Conservation (phyloP, 371 early-diverging fungal species). For the Mucor mucedo region DNA sequence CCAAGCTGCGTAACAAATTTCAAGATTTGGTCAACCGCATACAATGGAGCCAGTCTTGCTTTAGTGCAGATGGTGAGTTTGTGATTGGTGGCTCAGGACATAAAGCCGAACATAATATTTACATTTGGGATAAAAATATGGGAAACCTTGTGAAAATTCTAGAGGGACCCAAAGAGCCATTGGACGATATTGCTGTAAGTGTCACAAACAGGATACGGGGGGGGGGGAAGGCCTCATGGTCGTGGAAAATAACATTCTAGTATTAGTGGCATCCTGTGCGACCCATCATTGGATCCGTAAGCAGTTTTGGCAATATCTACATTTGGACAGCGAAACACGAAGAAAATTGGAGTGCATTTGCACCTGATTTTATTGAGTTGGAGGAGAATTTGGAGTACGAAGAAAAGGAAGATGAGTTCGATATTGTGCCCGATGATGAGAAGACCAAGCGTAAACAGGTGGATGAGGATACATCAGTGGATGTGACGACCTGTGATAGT, state of each 20-base stretch:
- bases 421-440: slow-evolving; percentile 68
- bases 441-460: slow-evolving; percentile 51
- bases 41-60: slow-evolving; percentile 85
- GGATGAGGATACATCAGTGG: slow-evolving; percentile 62
- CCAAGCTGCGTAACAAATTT: slow-evolving; percentile 72
- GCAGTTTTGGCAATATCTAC: slow-evolving; percentile 81
- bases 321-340: slow-evolving; percentile 87
- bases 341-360: slow-evolving; percentile 93
- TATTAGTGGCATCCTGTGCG: slow-evolving; percentile 86
- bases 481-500: slow-evolving; percentile 68
- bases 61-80: slow-evolving; percentile 86
- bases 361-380: slow-evolving; percentile 88
- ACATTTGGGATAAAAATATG: slow-evolving; percentile 87
- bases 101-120: slow-evolving; percentile 88
- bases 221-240: background rate
- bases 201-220: too few relatives aligned
- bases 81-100: slow-evolving; percentile 84
- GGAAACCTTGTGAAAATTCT: slow-evolving; percentile 88
- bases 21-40: slow-evolving; percentile 87
- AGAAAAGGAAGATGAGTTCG: slow-evolving; percentile 94
- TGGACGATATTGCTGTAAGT: slow-evolving; percentile 82
- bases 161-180: slow-evolving; percentile 89
- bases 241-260: background rate
- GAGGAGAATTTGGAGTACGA: slow-evolving; percentile 92
- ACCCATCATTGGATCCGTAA: slow-evolving; percentile 84